phyloP scores from a whole-genome alignment of 108 stramenopile genomes.

The Licmophora abbreviata region DNA sequence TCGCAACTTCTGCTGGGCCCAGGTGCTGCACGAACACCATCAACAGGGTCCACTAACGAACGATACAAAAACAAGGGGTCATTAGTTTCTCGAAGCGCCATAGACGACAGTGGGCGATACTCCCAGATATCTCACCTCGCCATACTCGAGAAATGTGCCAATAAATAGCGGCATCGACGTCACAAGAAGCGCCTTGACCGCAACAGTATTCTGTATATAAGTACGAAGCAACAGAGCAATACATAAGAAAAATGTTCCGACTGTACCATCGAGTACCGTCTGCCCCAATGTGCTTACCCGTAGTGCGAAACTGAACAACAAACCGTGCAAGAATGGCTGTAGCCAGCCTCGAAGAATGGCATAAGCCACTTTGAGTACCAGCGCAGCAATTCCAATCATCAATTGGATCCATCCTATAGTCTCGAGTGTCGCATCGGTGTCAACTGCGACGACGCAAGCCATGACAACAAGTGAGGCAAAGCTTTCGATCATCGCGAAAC shows the following conservation, averaged over 20 bases:
- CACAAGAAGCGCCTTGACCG: slow-evolving; percentile 28
- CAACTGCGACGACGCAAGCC: slow-evolving; percentile 13
- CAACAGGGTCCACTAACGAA: slow-evolving; percentile 67
- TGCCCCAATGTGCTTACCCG: slow-evolving; percentile 8
- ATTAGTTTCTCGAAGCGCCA: background rate
- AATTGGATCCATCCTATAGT: slow-evolving; percentile 38
- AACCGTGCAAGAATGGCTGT: slow-evolving; percentile 23
- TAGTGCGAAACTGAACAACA: slow-evolving; percentile 22
- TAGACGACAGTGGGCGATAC: background rate
- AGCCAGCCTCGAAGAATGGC: slow-evolving; percentile 31
- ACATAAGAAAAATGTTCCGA: slow-evolving; percentile 3
- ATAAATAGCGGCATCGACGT: slow-evolving; percentile 46
- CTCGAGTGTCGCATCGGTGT: slow-evolving; percentile 12
- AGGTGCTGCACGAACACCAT: slow-evolving; percentile 45
- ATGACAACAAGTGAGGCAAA: slow-evolving; percentile 15
- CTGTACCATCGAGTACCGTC: no score
- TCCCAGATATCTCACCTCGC: no score
- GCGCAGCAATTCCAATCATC: slow-evolving; percentile 23
- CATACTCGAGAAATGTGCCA: slow-evolving; percentile 58
- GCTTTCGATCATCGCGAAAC: slow-evolving; percentile 19
- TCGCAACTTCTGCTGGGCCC: slow-evolving; percentile 62
- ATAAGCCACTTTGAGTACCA: slow-evolving; percentile 27
- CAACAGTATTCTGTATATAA: slow-evolving; percentile 8
- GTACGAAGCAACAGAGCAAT: background rate
- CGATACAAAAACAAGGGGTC: no score